Evolutionary conservation across 768 basidiomycete species (phyloP).

Genomic region (Boletus subparvulus): DNA sequence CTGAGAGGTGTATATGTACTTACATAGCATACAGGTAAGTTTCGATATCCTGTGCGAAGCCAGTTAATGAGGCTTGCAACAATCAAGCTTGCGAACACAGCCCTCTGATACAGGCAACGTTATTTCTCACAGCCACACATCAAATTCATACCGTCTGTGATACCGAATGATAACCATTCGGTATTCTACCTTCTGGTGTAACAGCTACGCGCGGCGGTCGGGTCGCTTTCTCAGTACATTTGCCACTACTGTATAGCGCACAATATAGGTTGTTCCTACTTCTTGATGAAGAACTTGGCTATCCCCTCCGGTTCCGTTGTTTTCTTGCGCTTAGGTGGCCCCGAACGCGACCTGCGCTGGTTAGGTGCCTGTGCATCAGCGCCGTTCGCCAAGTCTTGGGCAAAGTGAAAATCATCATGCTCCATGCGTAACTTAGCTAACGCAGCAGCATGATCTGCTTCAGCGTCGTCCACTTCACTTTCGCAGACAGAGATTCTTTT

Average conservation of each 20-base stretch:
- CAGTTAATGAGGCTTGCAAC: constrained; percentile 3
- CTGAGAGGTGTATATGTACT: not conserved
- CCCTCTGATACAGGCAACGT: not conserved
- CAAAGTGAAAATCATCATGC: constrained; percentile 90
- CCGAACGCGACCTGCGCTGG: constrained; percentile 13
- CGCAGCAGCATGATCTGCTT: constrained; percentile 31
- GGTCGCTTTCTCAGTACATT: no score
- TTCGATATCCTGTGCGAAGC: constrained; percentile 13
- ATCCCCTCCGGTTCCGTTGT: constrained; percentile 38
- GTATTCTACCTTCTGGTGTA: no score
- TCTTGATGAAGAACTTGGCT: constrained; percentile 46
- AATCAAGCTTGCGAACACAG: constrained; percentile 20
- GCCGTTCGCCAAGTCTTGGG: constrained; percentile 65
- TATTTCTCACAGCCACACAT: not conserved
- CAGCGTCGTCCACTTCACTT: constrained; percentile 16
- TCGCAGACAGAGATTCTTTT: constrained; percentile 42
- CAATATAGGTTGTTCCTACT: constrained; percentile 17
- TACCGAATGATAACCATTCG: no score
- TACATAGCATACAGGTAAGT: not conserved
- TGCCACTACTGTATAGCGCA: not conserved
- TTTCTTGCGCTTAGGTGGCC: constrained; percentile 33
- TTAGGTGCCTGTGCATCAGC: constrained; percentile 13
- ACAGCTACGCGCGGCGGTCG: no score
- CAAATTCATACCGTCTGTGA: not conserved
- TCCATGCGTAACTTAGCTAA: constrained; percentile 56